phyloP scores from a whole-genome alignment of 192 early-diverging fungal species.

The Diversispora epigaea region DNA sequence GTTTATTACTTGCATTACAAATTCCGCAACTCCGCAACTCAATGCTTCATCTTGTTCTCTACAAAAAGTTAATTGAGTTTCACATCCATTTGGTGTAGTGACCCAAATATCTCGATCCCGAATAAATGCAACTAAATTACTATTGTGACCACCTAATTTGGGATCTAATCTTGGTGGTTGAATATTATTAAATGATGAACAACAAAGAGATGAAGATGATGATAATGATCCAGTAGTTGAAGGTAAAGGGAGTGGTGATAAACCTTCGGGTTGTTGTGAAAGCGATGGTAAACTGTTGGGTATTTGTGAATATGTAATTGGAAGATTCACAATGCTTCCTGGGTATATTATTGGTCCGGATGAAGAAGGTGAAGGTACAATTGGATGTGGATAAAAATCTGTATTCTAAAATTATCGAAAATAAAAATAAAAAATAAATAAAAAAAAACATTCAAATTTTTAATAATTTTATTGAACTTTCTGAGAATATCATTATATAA shows the following conservation, averaged over 20 bases:
- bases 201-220: slow-evolving; percentile 20
- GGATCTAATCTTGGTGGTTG: slow-evolving; percentile 46
- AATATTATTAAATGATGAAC: slow-evolving; percentile 6
- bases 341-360: neutral
- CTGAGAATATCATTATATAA: neutral
- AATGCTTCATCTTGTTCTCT: slow-evolving; percentile 44
- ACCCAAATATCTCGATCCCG: slow-evolving; percentile 66
- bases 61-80: slow-evolving; percentile 61
- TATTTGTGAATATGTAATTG: neutral
- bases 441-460: neutral
- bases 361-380: slow-evolving; percentile 5
- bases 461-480: neutral
- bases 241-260: slow-evolving; percentile 19
- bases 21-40: slow-evolving; percentile 62
- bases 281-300: neutral
- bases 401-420: neutral
- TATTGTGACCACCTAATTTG: slow-evolving; percentile 55
- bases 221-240: slow-evolving; percentile 34
- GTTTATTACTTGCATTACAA: slow-evolving; percentile 61
- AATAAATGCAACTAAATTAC: slow-evolving; percentile 58
- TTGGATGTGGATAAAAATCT: slow-evolving; percentile 21
- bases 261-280: neutral
- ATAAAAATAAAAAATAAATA: slow-evolving; percentile 9
- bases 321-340: neutral
- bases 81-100: slow-evolving; percentile 47